Evolutionary conservation across 2,329 filamentous ascomycete species (phyloP), one percentile per base, ranked within the genome.

Genomic region (Fusarium oxysporum): DNA sequence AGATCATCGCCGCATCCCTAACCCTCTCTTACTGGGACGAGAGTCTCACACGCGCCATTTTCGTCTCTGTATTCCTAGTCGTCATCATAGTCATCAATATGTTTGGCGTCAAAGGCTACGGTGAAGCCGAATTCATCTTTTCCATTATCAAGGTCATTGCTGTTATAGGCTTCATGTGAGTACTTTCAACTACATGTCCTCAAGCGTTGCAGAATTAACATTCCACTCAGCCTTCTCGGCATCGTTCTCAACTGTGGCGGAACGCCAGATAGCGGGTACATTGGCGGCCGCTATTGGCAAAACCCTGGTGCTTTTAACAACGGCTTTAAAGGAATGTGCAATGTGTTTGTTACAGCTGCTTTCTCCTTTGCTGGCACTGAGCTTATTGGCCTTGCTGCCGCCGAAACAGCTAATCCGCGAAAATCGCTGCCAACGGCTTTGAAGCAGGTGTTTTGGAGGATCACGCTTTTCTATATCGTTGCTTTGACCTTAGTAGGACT

Each of bases 371-470:
- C 91, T 4, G 92, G 92, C 16, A 94, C 92, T 2, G 92, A 95
- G 79, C 86, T 94, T 16, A 91, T 94, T 54, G 93, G 92, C 59
- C 88, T 95, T 19, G 92, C 92, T 7, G 92, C 93, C 4, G 93
- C 92, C 37, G 93, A 95, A 80, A 93, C 92, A 2, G 90, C 88
- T n/a, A 94, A 94, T 78, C 93, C 93, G 6, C 88, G 92, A 65
- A 93, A 96, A 79, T 93, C 92, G 3, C 86, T 98, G 1, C 95
- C 95, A 0, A 94, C 91, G 1, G 95, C 95, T 17, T 91, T 97
- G 77, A 97, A 97, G 83, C 95, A 97, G 81, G 94, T 97, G 28
- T 97, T 97, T 82, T 98, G 95, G 95, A 92, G 95, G 78, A 97
- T 97, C 78, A 90, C 91, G 7, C 87, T 97, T 63, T 98, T 98